Evolutionary conservation across 108 stramenopile genomes (phyloP), one percentile per base, ranked within the genome.

Genomic region (Cyclotella cryptica): DNA sequence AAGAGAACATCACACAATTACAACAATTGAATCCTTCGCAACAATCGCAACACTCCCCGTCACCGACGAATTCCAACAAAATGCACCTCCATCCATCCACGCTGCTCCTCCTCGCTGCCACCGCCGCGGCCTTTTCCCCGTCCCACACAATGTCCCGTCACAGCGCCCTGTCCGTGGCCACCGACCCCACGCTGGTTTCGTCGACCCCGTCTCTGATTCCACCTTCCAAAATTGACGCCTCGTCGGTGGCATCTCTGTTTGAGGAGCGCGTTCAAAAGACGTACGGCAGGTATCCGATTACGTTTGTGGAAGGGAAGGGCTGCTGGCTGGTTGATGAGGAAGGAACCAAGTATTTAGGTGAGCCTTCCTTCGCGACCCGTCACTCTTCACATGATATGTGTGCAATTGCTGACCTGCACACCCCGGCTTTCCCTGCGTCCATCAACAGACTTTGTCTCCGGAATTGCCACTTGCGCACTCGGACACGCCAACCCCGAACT

Each of bases 401-500:
- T 62, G 12, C 26, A 35, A 62, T 17, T 3, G 12, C 13, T 30
- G 11, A 40, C 1, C 55, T 14, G 19, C 28, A 30, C 35, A 40
- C 39, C 35, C 15, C 10, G 15, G 6, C 9, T 28, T 5, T 35
- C 35, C 4, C 39, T 40, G 18, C 10, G 35, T 26, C 40, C n/a
- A 15, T 62, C 15, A 41, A 9, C 30, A 42, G 98, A 99, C 75
- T 98, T 95, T 62, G 98, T 96, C 15, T 85, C 94, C 28, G 98
- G 98, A 39, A 99, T 99, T 65, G 96, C 97, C 58, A 98, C 98
- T 43, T 98, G 97, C 62, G 89, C 90, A 26, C 85, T 99, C 13
- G 98, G 98, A 29, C 98, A 99, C 79, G 74, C 77, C 87, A 93
- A 99, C 82, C 83, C 81, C 5, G 87, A 64, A 47, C 82, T 98